These are phyloP conservation scores for Eutrema salsugineum DNA, from an alignment of 441 rosid genomes.

Conservation along the genomic window DNA sequence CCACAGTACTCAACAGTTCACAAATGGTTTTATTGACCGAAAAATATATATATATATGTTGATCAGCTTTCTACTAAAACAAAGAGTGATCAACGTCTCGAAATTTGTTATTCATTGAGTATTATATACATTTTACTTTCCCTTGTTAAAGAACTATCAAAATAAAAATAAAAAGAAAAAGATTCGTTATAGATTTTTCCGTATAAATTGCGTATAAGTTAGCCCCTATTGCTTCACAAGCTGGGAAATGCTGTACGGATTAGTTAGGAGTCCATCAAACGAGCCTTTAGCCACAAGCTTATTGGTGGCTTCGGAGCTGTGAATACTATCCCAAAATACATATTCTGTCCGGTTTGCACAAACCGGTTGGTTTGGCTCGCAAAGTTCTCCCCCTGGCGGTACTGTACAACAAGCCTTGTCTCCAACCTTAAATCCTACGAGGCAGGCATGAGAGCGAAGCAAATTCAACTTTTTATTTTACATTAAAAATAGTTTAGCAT, in stretches of 20 bases:
- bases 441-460: background rate
- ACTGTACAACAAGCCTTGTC: conserved; percentile 18
- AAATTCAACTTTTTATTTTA: background rate
- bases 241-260: conserved; percentile 8
- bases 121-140: background rate
- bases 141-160: background rate
- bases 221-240: conserved; percentile 7
- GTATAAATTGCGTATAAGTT: background rate
- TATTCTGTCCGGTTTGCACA: conserved; percentile 23
- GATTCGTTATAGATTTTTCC: background rate
- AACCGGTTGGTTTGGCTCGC: conserved; percentile 2
- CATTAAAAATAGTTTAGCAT: background rate
- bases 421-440: conserved; percentile 12
- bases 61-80: background rate
- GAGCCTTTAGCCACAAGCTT: conserved; percentile 9
- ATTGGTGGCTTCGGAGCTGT: conserved; percentile 21
- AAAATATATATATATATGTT: background rate
- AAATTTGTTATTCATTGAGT: background rate
- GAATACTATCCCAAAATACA: conserved; percentile 22
- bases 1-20: background rate
- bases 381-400: conserved; percentile 21
- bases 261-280: conserved; percentile 6
- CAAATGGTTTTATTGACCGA: background rate
- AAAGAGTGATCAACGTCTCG: background rate
- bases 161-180: background rate